Evolutionary conservation across 2,329 filamentous ascomycete species (phyloP).

Genomic region (Elsinoe fawcettii): DNA sequence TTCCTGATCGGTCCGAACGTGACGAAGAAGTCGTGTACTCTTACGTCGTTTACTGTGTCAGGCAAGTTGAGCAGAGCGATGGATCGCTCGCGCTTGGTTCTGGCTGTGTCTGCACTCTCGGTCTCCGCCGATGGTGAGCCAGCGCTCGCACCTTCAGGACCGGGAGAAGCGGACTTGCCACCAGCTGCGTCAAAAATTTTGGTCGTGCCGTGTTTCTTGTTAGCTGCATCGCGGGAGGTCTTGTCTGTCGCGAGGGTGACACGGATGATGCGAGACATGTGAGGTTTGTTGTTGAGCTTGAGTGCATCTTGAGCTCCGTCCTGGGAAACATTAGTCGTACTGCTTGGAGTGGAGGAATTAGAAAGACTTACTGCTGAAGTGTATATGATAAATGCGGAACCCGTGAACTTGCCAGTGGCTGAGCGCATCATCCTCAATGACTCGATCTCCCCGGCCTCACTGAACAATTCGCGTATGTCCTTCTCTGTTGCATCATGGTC

Average conservation of each 20-base stretch:
- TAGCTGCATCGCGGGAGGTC: conserved; percentile 12
- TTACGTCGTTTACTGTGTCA: conserved; percentile 84
- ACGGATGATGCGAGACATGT: conserved; percentile 29
- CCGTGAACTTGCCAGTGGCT: conserved; percentile 60
- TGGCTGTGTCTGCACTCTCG: conserved; percentile 22
- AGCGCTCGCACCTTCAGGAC: conserved; percentile 18
- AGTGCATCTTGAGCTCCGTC: conserved; percentile 29
- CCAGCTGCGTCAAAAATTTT: conserved; percentile 15
- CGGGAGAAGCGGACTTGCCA: neutral
- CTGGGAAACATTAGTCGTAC: neutral
- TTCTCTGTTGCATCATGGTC: conserved; percentile 68
- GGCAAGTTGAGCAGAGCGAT: conserved; percentile 78
- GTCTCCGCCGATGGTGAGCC: conserved; percentile 11
- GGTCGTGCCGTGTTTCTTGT: conserved; percentile 17
- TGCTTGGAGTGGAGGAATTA: neutral
- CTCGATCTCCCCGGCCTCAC: conserved; percentile 67
- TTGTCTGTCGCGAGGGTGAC: conserved; percentile 26
- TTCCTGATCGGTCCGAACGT: conserved; percentile 64
- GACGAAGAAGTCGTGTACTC: conserved; percentile 65
- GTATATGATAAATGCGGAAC: conserved; percentile 75
- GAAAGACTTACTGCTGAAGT: conserved; percentile 44
- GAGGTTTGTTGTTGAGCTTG: conserved; percentile 29
- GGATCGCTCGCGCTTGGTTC: conserved; percentile 51
- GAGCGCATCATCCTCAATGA: conserved; percentile 63
- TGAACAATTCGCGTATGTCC: conserved; percentile 64